Conservation (phyloP, 352 stramenopile species). For the Peronospora farinosa region DNA sequence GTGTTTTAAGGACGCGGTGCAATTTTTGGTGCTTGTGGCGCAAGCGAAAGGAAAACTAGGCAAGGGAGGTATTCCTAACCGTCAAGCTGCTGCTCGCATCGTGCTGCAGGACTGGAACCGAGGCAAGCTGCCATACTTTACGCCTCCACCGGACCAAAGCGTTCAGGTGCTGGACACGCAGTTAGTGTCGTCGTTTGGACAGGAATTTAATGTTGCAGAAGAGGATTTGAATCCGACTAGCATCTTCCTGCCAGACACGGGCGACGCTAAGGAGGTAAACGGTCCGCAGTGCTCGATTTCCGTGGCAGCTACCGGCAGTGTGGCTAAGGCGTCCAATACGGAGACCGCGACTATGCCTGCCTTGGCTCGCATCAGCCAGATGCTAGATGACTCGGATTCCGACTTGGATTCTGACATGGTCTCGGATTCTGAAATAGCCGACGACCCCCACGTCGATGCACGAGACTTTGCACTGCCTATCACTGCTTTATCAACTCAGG, state of each 20-base stretch:
- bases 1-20: slow-evolving; percentile 65
- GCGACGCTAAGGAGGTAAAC: slow-evolving; percentile 9
- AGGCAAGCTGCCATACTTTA: slow-evolving; percentile 88
- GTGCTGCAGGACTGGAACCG: slow-evolving; percentile 91
- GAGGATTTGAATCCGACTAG: slow-evolving; percentile 62
- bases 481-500: slow-evolving; percentile 29
- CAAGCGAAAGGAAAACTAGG: slow-evolving; percentile 89
- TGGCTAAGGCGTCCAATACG: slow-evolving; percentile 17
- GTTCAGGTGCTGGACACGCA: slow-evolving; percentile 61
- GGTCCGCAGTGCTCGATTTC: slow-evolving; percentile 45
- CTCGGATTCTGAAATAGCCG: slow-evolving; percentile 47
- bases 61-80: slow-evolving; percentile 93
- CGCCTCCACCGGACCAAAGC: slow-evolving; percentile 62
- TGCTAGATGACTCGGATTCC: slow-evolving; percentile 46
- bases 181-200: slow-evolving; percentile 50
- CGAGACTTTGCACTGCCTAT: slow-evolving; percentile 11
- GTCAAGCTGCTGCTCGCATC: slow-evolving; percentile 86
- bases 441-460: slow-evolving; percentile 16
- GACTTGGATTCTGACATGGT: slow-evolving; percentile 50
- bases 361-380: slow-evolving; percentile 33
- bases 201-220: slow-evolving; percentile 62
- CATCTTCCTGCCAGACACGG: slow-evolving; percentile 48
- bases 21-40: slow-evolving; percentile 94
- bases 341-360: slow-evolving; percentile 14
- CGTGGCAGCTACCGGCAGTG: slow-evolving; percentile 17